These are phyloP conservation scores for Candida awuae DNA, from an alignment of 805 yeast species.

Conservation along the genomic window DNA sequence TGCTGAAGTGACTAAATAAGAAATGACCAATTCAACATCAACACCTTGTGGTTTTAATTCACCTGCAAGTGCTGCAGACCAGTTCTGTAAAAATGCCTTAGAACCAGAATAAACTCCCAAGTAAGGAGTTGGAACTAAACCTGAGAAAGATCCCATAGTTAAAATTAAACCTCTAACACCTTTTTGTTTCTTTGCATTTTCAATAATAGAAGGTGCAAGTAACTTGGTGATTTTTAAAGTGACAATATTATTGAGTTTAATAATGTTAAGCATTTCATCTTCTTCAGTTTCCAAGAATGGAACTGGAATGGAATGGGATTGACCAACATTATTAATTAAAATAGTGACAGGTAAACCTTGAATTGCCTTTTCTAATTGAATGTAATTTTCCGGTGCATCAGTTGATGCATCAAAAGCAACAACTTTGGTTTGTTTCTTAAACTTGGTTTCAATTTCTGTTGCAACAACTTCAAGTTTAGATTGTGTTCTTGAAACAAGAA, in stretches of 20 bases:
- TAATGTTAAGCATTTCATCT: slow-evolving; percentile 67
- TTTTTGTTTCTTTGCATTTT: slow-evolving; percentile 38
- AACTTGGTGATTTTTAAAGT: slow-evolving; percentile 77
- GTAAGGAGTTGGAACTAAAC: slow-evolving; percentile 84
- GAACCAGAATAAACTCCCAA: slow-evolving; percentile 95
- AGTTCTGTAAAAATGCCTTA: slow-evolving; percentile 86
- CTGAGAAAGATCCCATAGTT: slow-evolving; percentile 97
- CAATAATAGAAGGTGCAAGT: slow-evolving; percentile 62
- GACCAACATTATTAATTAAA: slow-evolving; percentile 89
- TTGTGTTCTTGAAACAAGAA: slow-evolving; percentile 77
- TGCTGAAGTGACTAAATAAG: slow-evolving; percentile 88
- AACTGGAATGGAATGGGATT: slow-evolving; percentile 90
- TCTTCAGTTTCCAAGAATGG: slow-evolving; percentile 78
- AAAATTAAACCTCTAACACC: slow-evolving; percentile 63
- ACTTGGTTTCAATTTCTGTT: slow-evolving; percentile 50
- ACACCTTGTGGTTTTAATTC: slow-evolving; percentile 63
- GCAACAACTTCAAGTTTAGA: slow-evolving; percentile 65
- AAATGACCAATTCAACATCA: slow-evolving; percentile 79
- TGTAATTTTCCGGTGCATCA: slow-evolving; percentile 53
- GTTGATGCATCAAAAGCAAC: slow-evolving; percentile 74
- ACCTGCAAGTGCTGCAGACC: slow-evolving; percentile 86
- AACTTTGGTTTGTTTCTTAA: slow-evolving; percentile 52
- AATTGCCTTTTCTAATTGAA: slow-evolving; percentile 38
- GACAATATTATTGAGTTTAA: slow-evolving; percentile 78
- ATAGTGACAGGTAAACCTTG: slow-evolving; percentile 56